Evolutionary conservation across 1,139 yeast genomes (phyloP), one percentile per base, ranked within the genome.

Genomic region (Williopsis jadinii): DNA sequence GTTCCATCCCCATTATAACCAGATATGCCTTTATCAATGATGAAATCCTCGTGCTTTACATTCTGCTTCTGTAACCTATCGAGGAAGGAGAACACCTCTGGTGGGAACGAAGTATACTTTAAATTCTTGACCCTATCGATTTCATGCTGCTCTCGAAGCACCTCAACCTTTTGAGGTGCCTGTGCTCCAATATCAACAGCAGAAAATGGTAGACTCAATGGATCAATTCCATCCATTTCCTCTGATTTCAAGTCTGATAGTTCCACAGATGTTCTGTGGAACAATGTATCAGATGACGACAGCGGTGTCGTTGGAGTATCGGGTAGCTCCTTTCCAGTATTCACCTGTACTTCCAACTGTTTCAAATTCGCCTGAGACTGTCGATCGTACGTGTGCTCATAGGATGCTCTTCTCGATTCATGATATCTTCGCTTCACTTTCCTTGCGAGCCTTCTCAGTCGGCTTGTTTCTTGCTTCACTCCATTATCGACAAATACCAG

Each of bases 1-100:
- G 60, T 54, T 1, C 75, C 71, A 47, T 66, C 61, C 3, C 74
- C 74, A 30, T 64, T 48, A 42, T 70, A 70, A 11, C 41, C 47
- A 2, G 61, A 53, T 2, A 41, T 49, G 19, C 61, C 61, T 9
- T 42, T 43, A 1, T 55, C 57, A 2, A 57, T 39, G n/a, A 26
- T 12, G 30, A 58, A 51, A 41, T 57, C 61, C 9, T 44, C 42
- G 4, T 39, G 37, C 8, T 36, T 43, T 4, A 50, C 37, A 3
- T 37, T 35, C 1, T 59, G 59, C n/a, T 48, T 41, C 37, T 56
- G 54, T 11, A 58, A 30, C 53, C 51, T 50, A 43, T 41, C 48
- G 5, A 52, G 39, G 0, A 44, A 35, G 3, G 50, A 45, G 24
- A 43, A 52, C 11, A 43, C 45, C 26, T 47, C 54, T 1, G 55